Conservation (phyloP, 2,329 filamentous ascomycete species). For the Diaporthe citriasiana region DNA sequence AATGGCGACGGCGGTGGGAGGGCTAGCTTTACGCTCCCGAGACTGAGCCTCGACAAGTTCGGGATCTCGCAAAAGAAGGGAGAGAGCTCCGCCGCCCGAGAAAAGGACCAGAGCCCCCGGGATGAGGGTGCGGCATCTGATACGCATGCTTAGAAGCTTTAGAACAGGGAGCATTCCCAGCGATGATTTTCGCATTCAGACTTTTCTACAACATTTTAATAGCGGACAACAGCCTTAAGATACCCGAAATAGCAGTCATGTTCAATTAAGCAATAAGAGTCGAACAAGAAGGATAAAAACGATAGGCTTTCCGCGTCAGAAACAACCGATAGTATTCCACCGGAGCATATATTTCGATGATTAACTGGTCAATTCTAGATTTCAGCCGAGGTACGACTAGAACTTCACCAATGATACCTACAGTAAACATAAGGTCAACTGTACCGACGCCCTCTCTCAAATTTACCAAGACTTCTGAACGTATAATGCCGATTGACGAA, state of each 20-base stretch:
- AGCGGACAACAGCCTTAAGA: neutral
- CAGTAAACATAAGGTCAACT: neutral
- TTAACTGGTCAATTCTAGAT: neutral
- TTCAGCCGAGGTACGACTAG: neutral
- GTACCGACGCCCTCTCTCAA: neutral
- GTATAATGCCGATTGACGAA: neutral
- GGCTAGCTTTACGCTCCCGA: conserved; percentile 31
- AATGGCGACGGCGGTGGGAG: conserved; percentile 32
- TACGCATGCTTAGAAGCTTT: conserved; percentile 7
- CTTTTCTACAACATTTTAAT: conserved; percentile 9
- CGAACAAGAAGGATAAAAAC: neutral
- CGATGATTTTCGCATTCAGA: neutral
- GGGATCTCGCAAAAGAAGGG: conserved; percentile 21
- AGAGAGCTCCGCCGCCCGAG: conserved; percentile 23
- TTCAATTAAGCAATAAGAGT: neutral
- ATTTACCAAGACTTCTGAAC: neutral
- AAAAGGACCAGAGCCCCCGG: neutral
- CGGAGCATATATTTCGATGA: neutral
- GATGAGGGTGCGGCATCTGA: neutral
- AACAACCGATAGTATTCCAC: neutral
- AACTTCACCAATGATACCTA: neutral
- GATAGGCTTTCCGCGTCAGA: neutral
- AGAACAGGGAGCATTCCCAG: neutral
- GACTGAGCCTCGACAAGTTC: conserved; percentile 40
- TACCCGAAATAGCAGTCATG: neutral